phyloP scores from a whole-genome alignment of 164 flowering plant species.

The Santalum album region DNA sequence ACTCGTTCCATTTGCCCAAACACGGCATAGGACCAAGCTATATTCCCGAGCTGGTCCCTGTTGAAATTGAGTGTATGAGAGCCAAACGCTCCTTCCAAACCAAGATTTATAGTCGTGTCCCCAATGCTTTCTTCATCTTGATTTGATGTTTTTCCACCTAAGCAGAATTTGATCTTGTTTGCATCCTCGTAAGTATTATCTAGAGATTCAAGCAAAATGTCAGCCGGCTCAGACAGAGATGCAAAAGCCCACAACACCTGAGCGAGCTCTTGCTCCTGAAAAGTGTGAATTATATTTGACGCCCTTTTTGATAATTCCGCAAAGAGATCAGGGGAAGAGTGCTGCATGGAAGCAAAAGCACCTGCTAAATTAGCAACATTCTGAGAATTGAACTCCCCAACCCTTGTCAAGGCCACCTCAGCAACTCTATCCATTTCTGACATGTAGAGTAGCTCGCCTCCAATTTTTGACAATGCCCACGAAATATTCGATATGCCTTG shows the following conservation, averaged over 20 bases:
- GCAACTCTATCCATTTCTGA: constrained; percentile 98
- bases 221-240: constrained; percentile 74
- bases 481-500: constrained; percentile 91
- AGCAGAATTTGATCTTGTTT: constrained; percentile 30
- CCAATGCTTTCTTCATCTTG: constrained; percentile 10
- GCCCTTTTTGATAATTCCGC: constrained; percentile 63
- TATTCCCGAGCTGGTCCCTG: constrained; percentile 79
- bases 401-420: constrained; percentile 74
- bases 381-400: constrained; percentile 83
- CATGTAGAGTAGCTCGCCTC: constrained; percentile 81
- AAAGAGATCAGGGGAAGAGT: constrained; percentile 79
- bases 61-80: constrained; percentile 41
- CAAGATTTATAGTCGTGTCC: constrained; percentile 14
- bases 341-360: constrained; percentile 95
- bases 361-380: constrained; percentile 95
- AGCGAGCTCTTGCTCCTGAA: constrained; percentile 76
- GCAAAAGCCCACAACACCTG: constrained; percentile 98
- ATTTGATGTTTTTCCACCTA: constrained; percentile 11
- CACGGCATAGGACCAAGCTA: constrained; percentile 98
- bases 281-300: constrained; percentile 49
- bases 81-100: constrained; percentile 11
- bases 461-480: constrained; percentile 96
- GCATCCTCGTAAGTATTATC: constrained; percentile 43
- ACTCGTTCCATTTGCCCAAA: constrained; percentile 60
- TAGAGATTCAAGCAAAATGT: constrained; percentile 50